Base-by-base conservation (phyloP, 495 filamentous ascomycete species). In the Trichocladium antarcticum region DNA sequence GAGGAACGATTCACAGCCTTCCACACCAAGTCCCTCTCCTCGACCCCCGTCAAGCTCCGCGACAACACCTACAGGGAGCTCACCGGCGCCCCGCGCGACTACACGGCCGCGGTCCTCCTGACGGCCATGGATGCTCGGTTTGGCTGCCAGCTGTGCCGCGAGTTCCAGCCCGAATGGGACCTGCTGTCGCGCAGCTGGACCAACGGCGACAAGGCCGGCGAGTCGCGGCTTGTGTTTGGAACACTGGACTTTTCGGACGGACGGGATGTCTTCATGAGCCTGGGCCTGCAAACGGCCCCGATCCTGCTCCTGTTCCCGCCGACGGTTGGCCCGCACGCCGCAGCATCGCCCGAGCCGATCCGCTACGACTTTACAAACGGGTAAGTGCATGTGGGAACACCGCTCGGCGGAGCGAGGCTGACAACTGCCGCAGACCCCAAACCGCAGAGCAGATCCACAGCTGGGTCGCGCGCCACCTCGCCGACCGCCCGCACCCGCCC, bases 111-210 rank as follows among this genome's bases (percentile, higher is more conserved):
- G 7, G 79, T 97, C 1, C 77, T 97, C 28, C 71, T 99, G 45
- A 99, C 93, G 9, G 92, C 92, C 43, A 66, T 87, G 53, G 89
- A 96, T 57, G 60, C 82, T 34, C 78, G 86, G 19, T 96, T 83
- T 69, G 87, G 86, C 22, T 99, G 92, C 63, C 67, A 80, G 45
- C 73, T 96, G 39, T 99, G 92, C 63, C 77, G 79, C 31, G 85
- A 93, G 45, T 95, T 97, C 67, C 82, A 92, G 60, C 84, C 92
- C 1, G 93, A 99, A 68, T 99, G 88, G 83, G 85, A 95, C 20
- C 64, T 99, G 19, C 75, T 99, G 28, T 76, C 78, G 14, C 84
- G 78, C 61, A 93, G 87, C 71, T 99, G 92, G 92, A 74, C 74
- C 50, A 84, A 80, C 60, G 87, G 84, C 2, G 80, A 88, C 64